Conservation (phyloP, 306 rosid species). For the Oemleria cerasiformis region DNA sequence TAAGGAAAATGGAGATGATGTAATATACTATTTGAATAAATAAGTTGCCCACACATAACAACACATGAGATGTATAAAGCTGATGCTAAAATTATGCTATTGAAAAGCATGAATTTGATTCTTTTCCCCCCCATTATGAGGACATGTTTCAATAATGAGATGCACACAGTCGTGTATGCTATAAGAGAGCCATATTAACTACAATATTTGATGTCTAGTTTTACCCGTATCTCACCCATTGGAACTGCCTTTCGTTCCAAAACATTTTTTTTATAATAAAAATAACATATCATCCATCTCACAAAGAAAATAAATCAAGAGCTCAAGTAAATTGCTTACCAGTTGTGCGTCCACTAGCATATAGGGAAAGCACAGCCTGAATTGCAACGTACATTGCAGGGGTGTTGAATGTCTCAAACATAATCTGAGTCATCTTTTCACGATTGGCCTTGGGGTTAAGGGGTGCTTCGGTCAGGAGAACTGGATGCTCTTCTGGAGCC, state of each 20-base stretch:
- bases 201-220: background rate
- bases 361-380: conserved; percentile 95
- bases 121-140: background rate
- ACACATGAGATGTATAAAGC: background rate
- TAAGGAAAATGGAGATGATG: background rate
- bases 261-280: background rate
- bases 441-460: conserved; percentile 96
- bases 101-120: background rate
- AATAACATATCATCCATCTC: background rate
- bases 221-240: background rate
- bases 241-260: background rate
- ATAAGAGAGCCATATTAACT: background rate
- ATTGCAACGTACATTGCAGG: conserved; percentile 98
- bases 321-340: conserved; percentile 44
- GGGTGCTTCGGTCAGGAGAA: conserved; percentile 97
- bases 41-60: background rate
- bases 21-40: background rate
- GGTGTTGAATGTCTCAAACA: conserved; percentile 94
- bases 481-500: conserved; percentile 97
- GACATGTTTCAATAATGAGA: background rate
- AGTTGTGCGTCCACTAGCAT: conserved; percentile 97
- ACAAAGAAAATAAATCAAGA: background rate
- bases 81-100: background rate
- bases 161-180: background rate
- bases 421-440: conserved; percentile 94